Evolutionary conservation across 2,329 filamentous ascomycete species (phyloP).

Genomic region (Aspergillus melleus): DNA sequence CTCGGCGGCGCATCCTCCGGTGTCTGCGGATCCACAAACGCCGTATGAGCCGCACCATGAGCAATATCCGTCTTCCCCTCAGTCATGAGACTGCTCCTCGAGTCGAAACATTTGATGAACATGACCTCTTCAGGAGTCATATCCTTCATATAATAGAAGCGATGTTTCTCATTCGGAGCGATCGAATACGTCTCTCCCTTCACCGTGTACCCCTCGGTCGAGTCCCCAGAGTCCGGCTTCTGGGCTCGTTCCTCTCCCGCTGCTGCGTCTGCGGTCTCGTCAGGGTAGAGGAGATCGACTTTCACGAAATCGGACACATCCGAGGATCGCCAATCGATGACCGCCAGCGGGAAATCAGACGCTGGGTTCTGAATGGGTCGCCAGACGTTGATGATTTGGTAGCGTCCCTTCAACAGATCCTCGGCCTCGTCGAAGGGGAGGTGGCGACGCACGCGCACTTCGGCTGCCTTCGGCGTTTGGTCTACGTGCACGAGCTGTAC

Average conservation of each 20-base stretch:
- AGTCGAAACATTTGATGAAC: constrained; percentile 59
- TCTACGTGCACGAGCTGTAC: constrained; percentile 72
- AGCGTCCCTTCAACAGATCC: constrained; percentile 57
- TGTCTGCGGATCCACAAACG: constrained; percentile 57
- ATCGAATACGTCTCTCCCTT: constrained; percentile 65
- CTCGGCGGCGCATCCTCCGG: constrained; percentile 50
- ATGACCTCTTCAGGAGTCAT: constrained; percentile 61
- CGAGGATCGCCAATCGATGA: constrained; percentile 65
- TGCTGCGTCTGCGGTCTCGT: constrained; percentile 59
- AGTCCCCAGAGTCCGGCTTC: constrained; percentile 46
- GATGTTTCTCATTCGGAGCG: constrained; percentile 57
- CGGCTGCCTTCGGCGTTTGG: constrained; percentile 65
- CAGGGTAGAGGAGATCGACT: constrained; percentile 64
- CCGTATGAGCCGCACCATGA: constrained; percentile 53
- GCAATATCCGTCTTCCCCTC: constrained; percentile 46
- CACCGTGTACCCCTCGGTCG: constrained; percentile 62
- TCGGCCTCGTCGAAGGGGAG: constrained; percentile 57
- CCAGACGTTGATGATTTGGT: constrained; percentile 72
- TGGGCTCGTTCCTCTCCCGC: constrained; percentile 49
- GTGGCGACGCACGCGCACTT: constrained; percentile 62
- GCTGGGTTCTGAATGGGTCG: constrained; percentile 65
- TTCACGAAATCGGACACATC: constrained; percentile 58
- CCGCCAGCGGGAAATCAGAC: constrained; percentile 66
- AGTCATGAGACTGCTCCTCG: constrained; percentile 40
- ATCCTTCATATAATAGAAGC: constrained; percentile 67